These are phyloP conservation scores for Pichia sp. DNA, from an alignment of 1,139 yeast species.

Conservation along the genomic window DNA sequence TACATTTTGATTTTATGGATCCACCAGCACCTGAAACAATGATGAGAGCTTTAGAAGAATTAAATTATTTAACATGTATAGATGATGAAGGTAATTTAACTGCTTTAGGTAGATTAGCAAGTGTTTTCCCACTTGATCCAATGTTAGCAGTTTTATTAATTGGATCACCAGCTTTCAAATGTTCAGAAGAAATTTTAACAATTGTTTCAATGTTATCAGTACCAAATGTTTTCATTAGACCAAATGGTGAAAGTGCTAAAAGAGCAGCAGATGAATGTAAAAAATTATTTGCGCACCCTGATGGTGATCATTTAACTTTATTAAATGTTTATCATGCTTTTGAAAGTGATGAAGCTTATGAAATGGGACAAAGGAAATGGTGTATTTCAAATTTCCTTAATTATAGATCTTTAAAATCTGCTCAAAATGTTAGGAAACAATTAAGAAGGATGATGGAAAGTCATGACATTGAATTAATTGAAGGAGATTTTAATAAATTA, in stretches of 20 bases:
- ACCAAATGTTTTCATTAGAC: conserved; percentile 91
- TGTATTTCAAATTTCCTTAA: conserved; percentile 86
- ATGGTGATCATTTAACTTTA: conserved; percentile 90
- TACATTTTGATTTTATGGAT: conserved; percentile 97
- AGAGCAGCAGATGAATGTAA: conserved; percentile 92
- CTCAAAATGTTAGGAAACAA: conserved; percentile 80
- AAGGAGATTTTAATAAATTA: conserved; percentile 64
- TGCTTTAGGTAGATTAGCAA: conserved; percentile 78
- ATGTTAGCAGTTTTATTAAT: conserved; percentile 90
- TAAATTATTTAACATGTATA: conserved; percentile 81
- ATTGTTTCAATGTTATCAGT: conserved; percentile 76
- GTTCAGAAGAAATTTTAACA: conserved; percentile 83
- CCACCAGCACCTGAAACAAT: conserved; percentile 99
- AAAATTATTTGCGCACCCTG: conserved; percentile 81
- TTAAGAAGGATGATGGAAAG: conserved; percentile 76
- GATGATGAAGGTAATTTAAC: conserved; percentile 92
- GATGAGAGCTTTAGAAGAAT: conserved; percentile 97
- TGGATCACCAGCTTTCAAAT: conserved; percentile 74
- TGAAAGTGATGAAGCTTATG: conserved; percentile 60
- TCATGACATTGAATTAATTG: conserved; percentile 63
- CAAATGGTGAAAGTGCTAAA: conserved; percentile 75
- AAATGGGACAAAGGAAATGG: conserved; percentile 65
- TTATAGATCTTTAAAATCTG: conserved; percentile 73
- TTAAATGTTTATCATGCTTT: conserved; percentile 85
- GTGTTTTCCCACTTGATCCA: conserved; percentile 94